Percentiles rank a stretch among this genome's conserved stretches.
Evolutionary conservation across 2,329 filamentous ascomycete genomes (phyloP).

Genomic region (Phoma herbarum): DNA sequence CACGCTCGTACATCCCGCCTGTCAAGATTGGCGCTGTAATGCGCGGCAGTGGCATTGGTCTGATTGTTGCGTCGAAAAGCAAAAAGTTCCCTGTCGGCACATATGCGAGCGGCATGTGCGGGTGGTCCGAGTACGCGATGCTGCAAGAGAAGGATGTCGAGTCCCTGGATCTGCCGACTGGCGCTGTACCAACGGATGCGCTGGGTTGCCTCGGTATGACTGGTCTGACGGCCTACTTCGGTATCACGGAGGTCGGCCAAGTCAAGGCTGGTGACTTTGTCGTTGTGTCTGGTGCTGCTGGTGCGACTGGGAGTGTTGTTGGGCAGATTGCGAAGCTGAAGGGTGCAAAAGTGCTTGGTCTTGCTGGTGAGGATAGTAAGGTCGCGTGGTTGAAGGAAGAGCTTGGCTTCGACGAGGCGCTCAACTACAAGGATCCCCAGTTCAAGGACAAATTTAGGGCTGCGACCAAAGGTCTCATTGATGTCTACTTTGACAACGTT

Average conservation of each 20-base stretch:
- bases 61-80: constrained; percentile 69
- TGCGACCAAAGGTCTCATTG: constrained; percentile 59
- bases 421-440: constrained; percentile 64
- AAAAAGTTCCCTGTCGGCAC: constrained; percentile 64
- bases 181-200: constrained; percentile 66
- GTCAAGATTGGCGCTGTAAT: constrained; percentile 74
- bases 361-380: constrained; percentile 63
- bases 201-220: constrained; percentile 66
- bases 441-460: constrained; percentile 59
- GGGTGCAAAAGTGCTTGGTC: constrained; percentile 62
- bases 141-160: constrained; percentile 61
- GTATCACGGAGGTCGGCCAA: constrained; percentile 73
- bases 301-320: constrained; percentile 78
- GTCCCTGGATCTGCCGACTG: constrained; percentile 55
- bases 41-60: constrained; percentile 69
- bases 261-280: constrained; percentile 76
- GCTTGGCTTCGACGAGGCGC: constrained; percentile 62
- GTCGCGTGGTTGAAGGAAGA: constrained; percentile 63
- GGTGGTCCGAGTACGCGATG: constrained; percentile 74
- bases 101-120: constrained; percentile 62
- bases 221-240: constrained; percentile 79
- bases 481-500: constrained; percentile 63
- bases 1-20: constrained; percentile 71
- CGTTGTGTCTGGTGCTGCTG: constrained; percentile 79
- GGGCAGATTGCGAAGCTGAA: constrained; percentile 81